A percentile compares a stretch with the other conserved stretches of the same genome.
phyloP scores from a whole-genome alignment of 75 land plant genomes.

The Sequoiadendron giganteum region DNA sequence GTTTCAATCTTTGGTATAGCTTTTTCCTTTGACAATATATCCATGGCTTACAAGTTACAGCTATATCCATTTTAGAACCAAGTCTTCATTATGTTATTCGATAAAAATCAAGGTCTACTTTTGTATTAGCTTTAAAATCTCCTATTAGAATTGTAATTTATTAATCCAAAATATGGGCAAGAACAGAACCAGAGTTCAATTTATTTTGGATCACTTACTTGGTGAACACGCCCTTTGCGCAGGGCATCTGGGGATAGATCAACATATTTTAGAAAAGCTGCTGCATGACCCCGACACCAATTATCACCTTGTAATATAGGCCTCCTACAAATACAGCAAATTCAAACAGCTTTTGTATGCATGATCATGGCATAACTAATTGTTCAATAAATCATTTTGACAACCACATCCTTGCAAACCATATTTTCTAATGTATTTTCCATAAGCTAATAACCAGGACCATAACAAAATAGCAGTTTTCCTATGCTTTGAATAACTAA shows the following conservation, averaged over 20 bases:
- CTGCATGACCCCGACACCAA: constrained; percentile 97
- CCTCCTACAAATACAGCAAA: constrained; percentile 37
- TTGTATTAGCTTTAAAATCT: not conserved
- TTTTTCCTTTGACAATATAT: not conserved
- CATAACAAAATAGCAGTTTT: not conserved
- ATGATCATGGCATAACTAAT: not conserved
- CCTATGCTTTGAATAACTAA: not conserved
- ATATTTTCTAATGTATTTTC: not conserved
- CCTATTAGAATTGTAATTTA: not conserved
- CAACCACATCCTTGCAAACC: not conserved
- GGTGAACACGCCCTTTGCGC: constrained; percentile 63
- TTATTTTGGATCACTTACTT: constrained; percentile 34
- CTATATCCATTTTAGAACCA: not conserved
- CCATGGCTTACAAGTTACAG: not conserved
- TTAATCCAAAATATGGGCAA: not conserved
- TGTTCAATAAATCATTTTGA: not conserved
- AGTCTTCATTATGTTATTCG: not conserved
- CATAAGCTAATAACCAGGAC: not conserved
- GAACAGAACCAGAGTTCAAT: not conserved
- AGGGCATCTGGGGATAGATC: constrained; percentile 67
- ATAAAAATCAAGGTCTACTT: not conserved
- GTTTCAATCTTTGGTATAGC: too few species aligned
- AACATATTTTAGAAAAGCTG: constrained; percentile 70
- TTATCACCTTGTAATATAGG: constrained; percentile 87
- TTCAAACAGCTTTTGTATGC: not conserved